Evolutionary conservation across 139 green algal species (phyloP).

Genomic region (Tetraselmis chui): DNA sequence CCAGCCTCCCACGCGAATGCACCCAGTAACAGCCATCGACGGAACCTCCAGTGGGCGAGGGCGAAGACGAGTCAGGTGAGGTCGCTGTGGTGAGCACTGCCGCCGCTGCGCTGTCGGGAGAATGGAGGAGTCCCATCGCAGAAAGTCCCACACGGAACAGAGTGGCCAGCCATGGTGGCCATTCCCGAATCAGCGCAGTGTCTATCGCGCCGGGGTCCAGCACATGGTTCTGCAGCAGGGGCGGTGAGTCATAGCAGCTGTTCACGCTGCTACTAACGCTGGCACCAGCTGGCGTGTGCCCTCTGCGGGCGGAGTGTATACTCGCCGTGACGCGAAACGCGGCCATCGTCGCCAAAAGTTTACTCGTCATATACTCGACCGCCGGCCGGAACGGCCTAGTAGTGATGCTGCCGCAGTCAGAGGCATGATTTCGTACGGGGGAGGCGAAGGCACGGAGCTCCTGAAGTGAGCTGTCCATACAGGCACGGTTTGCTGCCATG

Average conservation of each 20-base stretch:
- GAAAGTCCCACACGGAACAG: neutral
- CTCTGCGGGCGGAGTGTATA: no score
- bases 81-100: neutral
- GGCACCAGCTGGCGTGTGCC: neutral
- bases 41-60: no score
- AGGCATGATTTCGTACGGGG: neutral
- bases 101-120: no score
- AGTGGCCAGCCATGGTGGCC: neutral
- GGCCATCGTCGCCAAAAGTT: neutral
- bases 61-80: no score
- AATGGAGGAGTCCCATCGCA: neutral
- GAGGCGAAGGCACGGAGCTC: neutral
- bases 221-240: neutral
- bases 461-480: neutral
- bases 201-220: neutral
- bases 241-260: no score
- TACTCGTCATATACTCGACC: neutral
- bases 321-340: neutral
- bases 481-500: neutral
- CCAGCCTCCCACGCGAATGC: no score
- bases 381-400: neutral
- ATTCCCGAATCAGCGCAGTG: neutral
- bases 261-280: no score
- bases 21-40: no score
- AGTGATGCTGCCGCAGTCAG: no score